Base-by-base conservation (phyloP, 2,329 filamentous ascomycete species). In the Alternaria tenuissima region DNA sequence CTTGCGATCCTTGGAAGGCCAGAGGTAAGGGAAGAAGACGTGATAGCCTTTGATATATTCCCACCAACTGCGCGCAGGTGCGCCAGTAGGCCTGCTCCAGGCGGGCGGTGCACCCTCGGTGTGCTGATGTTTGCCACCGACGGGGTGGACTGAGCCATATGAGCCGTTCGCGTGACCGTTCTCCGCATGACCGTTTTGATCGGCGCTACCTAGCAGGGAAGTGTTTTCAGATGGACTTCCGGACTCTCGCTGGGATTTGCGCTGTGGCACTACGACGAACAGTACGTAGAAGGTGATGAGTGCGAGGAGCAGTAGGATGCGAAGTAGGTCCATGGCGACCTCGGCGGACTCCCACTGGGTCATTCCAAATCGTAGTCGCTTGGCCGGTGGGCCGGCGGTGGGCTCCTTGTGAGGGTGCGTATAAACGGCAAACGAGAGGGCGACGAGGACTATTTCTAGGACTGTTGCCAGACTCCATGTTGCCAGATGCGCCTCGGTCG, bases 21-120 rank as follows among this genome's bases (percentile, higher is more conserved):
- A 99, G 59, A 98, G 87, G 75, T 98, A 99, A 0, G 94, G 94
- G 76, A 98, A 96, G 80, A 99, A 97, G 52, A 97, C 84, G 12
- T 90, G 91, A 78, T 98, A 99, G 46, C 94, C 93, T 65, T 90
- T 89, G 62, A 97, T 83, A 77, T 99, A 99, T 75, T 98, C 94
- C 88, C 91, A 96, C 95, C 95, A 99, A 53, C 89, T 95, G 68
- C 91, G 93, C 68, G 91, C 91, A 3, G 93, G 94, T 8, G 93
- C 87, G 65, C 92, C 94, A 38, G 91, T 90, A 2, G 94, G 94
- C 68, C 94, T 90, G 77, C 96, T 96, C 84, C 96, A 98, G 6
- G 91, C 92, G 9, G 90, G 88, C 24, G 88, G 87, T 52, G 88
- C 86, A 59, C 92, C 89, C 63, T 84, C 79, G 22, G 83, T 76